Evolutionary conservation across 176 grass and related monocot genomes (phyloP), one percentile per base, ranked within the genome.

Genomic region (Thalia dealbata): DNA sequence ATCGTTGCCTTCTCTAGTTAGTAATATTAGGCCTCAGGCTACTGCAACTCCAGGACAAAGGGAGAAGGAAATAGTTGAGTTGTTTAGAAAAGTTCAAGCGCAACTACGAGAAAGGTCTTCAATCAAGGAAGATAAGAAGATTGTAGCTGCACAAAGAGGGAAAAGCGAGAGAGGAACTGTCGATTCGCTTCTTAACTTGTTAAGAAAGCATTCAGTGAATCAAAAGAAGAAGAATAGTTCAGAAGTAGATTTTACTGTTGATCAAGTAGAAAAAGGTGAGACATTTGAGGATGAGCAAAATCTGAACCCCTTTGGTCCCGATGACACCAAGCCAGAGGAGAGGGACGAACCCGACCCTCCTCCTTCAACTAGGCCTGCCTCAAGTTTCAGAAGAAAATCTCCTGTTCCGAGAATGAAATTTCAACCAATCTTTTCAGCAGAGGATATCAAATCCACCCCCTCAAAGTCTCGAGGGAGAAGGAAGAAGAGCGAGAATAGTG

Each of bases 51-150:
- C 83, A 50, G 86, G 83, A 51, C 78, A 80, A 77, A 88, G 84
- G 74, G 83, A 90, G 76, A 83, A 86, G 62, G 90, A 88, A 67
- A 93, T 91, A 23, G 75, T 92, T 50, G 81, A 84, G 74, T 74
- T 97, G 26, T 92, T 97, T 67, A 90, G 83, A 88, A 97, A 76
- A 67, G 85, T 90, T 29, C 87, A 88, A 78, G 71, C 89, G n/a
- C 87, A 89, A 54, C 45, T 89, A 52, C 78, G 86, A 73, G 72
- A 76, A 7, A 76, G 71, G 64, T 61, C 82, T 1, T 71, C 81
- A 69, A 69, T 77, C 52, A 81, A 79, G 75, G 84, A 85, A 50
- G 81, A 81, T 70, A 93, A 91, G 79, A 96, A 83, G 78, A 79
- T 85, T 79, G 81, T 84, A 74, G 76, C 81, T 71, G 75, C 82